A percentile compares a stretch with the other conserved stretches of the same genome.
Conservation (phyloP, 73 alveolate genomes). For the Blepharisma japonicum region DNA sequence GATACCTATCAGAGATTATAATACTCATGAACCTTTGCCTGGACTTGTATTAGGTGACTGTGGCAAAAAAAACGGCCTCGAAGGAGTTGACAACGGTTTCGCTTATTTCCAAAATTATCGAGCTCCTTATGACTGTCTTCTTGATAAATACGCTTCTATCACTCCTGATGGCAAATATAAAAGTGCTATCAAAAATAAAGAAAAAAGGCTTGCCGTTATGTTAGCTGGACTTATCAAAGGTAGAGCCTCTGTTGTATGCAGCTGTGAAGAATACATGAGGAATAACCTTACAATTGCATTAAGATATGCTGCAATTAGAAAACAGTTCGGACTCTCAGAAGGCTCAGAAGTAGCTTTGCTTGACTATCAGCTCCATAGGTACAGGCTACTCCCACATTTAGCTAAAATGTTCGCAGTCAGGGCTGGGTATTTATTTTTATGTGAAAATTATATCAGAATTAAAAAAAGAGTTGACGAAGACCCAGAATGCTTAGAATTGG, state of each 20-base stretch:
- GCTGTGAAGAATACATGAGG: constrained; percentile 35
- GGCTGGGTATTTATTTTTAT: not conserved
- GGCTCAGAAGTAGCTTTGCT: constrained; percentile 27
- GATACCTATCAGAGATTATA: constrained; percentile 63
- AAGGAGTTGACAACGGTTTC: constrained; percentile 82
- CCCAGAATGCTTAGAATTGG: constrained; percentile 31
- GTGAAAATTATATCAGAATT: not conserved
- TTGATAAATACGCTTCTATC: constrained; percentile 62
- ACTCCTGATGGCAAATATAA: constrained; percentile 62
- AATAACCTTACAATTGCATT: constrained; percentile 51
- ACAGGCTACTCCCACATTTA: constrained; percentile 29
- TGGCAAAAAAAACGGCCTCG: constrained; percentile 74
- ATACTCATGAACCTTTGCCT: constrained; percentile 57
- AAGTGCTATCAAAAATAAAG: constrained; percentile 48
- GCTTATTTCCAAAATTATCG: constrained; percentile 54
- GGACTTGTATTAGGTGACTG: constrained; percentile 83
- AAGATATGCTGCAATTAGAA: constrained; percentile 68
- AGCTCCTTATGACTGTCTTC: constrained; percentile 61
- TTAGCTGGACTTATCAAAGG: not conserved
- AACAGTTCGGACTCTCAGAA: constrained; percentile 28
- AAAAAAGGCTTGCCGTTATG: constrained; percentile 5
- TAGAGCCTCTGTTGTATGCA: not conserved
- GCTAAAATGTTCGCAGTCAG: constrained; percentile 33
- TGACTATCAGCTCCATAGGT: constrained; percentile 37
- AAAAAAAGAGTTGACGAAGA: not conserved